These are phyloP conservation scores for Madurella fahalii DNA, from an alignment of 2,329 filamentous ascomycete species.

Conservation along the genomic window DNA sequence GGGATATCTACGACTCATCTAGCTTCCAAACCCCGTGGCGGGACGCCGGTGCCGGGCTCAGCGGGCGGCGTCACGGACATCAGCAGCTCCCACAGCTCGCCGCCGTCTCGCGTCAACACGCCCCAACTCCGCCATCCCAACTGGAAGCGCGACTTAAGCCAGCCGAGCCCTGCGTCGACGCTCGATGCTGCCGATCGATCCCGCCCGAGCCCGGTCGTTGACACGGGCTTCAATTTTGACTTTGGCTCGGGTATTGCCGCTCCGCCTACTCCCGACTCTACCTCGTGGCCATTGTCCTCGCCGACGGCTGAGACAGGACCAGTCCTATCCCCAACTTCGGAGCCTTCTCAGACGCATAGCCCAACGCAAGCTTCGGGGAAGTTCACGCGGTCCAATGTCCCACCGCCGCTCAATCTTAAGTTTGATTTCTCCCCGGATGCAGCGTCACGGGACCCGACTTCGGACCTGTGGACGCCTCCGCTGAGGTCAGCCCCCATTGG, in stretches of 20 bases:
- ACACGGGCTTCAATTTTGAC: conserved; percentile 28
- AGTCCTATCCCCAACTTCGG: not conserved
- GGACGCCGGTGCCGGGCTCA: conserved; percentile 8
- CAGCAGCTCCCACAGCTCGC: conserved; percentile 16
- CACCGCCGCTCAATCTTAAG: conserved; percentile 25
- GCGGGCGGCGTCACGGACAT: conserved; percentile 14
- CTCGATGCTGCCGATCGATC: conserved; percentile 5
- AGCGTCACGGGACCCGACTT: conserved; percentile 21
- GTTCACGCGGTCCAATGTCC: conserved; percentile 17
- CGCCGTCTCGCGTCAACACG: conserved; percentile 18
- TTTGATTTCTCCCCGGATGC: conserved; percentile 27
- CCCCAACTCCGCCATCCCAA: conserved; percentile 19
- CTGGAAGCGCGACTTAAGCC: conserved; percentile 10
- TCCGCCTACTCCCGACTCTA: conserved; percentile 23
- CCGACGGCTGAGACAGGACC: conserved; percentile 6
- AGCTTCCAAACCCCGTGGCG: conserved; percentile 3
- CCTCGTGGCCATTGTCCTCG: conserved; percentile 21
- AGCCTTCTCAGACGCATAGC: not conserved
- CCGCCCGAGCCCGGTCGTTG: conserved; percentile 16
- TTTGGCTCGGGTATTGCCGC: conserved; percentile 17
- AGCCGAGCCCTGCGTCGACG: conserved; percentile 11
- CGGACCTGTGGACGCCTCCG: conserved; percentile 20
- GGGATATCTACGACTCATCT: conserved; percentile 16
- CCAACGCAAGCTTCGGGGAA: not conserved
- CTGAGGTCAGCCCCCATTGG: conserved; percentile 7